phyloP scores from a whole-genome alignment of 2,329 filamentous ascomycete genomes.

The Didymella lethalis region DNA sequence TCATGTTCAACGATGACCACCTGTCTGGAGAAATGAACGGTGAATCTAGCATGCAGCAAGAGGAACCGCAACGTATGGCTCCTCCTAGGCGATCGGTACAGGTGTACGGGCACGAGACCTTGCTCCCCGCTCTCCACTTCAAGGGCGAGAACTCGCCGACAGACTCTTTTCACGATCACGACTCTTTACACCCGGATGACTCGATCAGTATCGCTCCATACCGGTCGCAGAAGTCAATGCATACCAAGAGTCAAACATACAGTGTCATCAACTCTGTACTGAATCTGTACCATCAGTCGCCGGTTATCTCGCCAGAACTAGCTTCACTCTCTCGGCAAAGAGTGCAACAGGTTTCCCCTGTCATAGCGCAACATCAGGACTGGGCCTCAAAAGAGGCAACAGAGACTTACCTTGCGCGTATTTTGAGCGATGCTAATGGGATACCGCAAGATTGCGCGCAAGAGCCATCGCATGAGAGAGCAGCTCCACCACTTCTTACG shows the following conservation, averaged over 20 bases:
- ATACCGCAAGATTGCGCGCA: conserved; percentile 22
- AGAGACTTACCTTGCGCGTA: conserved; percentile 62
- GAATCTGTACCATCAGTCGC: conserved; percentile 52
- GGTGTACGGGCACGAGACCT: conserved; percentile 22
- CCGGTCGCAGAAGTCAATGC: conserved; percentile 40
- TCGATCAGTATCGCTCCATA: conserved; percentile 50
- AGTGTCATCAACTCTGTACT: conserved; percentile 53
- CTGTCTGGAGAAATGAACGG: conserved; percentile 13
- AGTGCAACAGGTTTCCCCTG: conserved; percentile 59
- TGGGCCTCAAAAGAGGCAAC: conserved; percentile 64
- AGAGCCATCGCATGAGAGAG: conserved; percentile 12
- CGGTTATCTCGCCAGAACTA: conserved; percentile 50
- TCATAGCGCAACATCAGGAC: conserved; percentile 61
- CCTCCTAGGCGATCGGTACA: conserved; percentile 28
- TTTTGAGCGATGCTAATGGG: conserved; percentile 52
- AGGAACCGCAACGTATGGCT: conserved; percentile 24
- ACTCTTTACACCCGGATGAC: conserved; percentile 48
- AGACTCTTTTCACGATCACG: conserved; percentile 44
- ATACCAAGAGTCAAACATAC: conserved; percentile 54
- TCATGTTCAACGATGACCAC: conserved; percentile 59
- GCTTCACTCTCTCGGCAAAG: conserved; percentile 52
- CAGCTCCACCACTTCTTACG: conserved; percentile 14
- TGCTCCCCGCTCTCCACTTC: conserved; percentile 32
- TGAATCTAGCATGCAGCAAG: conserved; percentile 9
- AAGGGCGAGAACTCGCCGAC: conserved; percentile 46